phyloP scores from a whole-genome alignment of 768 basidiomycete genomes.

The Auricularia sp. region DNA sequence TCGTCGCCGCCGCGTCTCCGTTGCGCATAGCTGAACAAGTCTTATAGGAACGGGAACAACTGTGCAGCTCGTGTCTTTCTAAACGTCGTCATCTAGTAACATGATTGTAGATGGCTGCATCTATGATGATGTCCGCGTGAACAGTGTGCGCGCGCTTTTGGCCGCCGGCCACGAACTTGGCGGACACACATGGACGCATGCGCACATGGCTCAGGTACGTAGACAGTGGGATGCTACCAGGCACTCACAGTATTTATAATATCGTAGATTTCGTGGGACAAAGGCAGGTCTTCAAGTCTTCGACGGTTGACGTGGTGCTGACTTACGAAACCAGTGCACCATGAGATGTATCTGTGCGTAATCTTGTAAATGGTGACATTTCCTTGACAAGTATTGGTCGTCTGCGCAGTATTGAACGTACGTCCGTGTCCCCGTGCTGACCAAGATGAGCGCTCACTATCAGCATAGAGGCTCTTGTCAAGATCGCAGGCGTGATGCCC shows the following conservation, averaged over 20 bases:
- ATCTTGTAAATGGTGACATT: neutral
- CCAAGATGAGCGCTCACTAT: neutral
- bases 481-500: neutral
- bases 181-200: constrained; percentile 38
- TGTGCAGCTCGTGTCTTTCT: neutral
- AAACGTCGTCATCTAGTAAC: neutral
- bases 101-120: constrained; percentile 19
- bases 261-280: constrained; percentile 18
- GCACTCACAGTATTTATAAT: too few relatives aligned
- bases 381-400: neutral
- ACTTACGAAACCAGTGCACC: constrained; percentile 17
- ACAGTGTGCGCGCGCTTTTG: constrained; percentile 28
- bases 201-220: constrained; percentile 16
- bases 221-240: neutral
- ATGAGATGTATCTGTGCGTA: constrained; percentile 24
- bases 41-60: constrained; percentile 5
- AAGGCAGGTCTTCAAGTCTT: constrained; percentile 6
- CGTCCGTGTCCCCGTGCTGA: neutral
- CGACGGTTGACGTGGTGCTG: neutral
- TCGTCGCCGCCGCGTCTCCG: constrained; percentile 10
- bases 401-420: neutral
- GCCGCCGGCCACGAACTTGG: constrained; percentile 33
- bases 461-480: neutral
- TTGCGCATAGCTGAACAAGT: neutral
- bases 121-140: constrained; percentile 15